Base-by-base conservation (phyloP, 75 land plant genomes). In the Ceratopteris richardii region DNA sequence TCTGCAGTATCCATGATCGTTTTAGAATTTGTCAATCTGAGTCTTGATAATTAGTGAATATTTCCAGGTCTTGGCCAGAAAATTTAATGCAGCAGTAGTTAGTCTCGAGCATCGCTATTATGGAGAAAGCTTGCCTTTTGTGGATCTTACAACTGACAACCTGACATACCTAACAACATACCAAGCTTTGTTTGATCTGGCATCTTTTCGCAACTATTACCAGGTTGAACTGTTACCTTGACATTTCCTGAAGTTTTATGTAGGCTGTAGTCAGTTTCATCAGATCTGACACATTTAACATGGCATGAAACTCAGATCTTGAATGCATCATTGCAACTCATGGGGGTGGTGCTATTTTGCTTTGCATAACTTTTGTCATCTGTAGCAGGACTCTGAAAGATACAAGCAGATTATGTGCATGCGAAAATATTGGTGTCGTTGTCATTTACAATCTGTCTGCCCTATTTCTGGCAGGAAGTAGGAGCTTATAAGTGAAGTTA, bases 41-140 rank as follows among this genome's bases (percentile, higher is more conserved):
- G 9, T 40, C 42, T 40, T 40, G 12, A 40, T 9, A 14, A 14
- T 40, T 40, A 9, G 42, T 33, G 9, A 33, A 33, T 9, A 33
- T 33, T 14, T 22, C 7, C 58, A 93, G 98, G 96, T 95, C 33
- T 66, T 95, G 64, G 91, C 99, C 22, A 86, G 82, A 73, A 81
- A 83, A 56, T 95, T 95, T 61, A 88, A 88, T 64, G 99, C 99
- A 48, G 99, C 99, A 50, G 37, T 95, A 6, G 96, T 95, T 47
- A 75, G 83, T 44, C 88, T 90, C 62, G 99, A 95, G 82, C 99
- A 95, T 69, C 79, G 99, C 10, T 95, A 95, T 54, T 95, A 95
- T 79, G 99, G 99, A 36, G 82, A 86, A 62, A 95, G 99, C 54
- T 70, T 82, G 20, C 99, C 99, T 28, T 89, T 95, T 31, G 48